Evolutionary conservation across 2,329 filamentous ascomycete species (phyloP).

Genomic region (Colletotrichum tropicale): DNA sequence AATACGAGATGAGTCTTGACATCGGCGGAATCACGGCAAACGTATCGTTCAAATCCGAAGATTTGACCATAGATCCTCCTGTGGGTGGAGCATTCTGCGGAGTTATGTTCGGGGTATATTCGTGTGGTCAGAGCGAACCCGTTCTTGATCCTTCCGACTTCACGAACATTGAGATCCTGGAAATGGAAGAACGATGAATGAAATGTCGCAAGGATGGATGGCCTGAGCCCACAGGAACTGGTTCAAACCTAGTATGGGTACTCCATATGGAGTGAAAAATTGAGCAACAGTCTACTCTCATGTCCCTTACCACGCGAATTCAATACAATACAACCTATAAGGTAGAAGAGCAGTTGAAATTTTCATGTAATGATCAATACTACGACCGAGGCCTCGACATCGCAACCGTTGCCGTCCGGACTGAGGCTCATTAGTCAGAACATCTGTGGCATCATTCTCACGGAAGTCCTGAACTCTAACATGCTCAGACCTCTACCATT

Average conservation of each 20-base stretch:
- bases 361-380: background rate
- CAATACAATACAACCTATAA: background rate
- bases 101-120: conserved; percentile 34
- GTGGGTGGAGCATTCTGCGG: conserved; percentile 34
- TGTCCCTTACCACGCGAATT: background rate
- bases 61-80: conserved; percentile 30
- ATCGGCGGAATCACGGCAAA: background rate
- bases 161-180: conserved; percentile 22
- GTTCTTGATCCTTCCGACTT: conserved; percentile 35
- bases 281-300: background rate
- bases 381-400: background rate
- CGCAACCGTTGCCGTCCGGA: background rate
- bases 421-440: background rate
- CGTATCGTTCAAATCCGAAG: conserved; percentile 15
- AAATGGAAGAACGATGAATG: background rate
- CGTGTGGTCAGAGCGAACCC: conserved; percentile 31
- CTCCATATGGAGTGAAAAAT: background rate
- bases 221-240: background rate
- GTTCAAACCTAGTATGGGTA: background rate
- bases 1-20: conserved; percentile 23
- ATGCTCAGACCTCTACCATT: background rate
- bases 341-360: background rate
- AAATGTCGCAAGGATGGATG: background rate
- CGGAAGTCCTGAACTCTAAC: background rate
- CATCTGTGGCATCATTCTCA: background rate